Conservation (phyloP, 345 rosid species). For the Carallia brachiata region DNA sequence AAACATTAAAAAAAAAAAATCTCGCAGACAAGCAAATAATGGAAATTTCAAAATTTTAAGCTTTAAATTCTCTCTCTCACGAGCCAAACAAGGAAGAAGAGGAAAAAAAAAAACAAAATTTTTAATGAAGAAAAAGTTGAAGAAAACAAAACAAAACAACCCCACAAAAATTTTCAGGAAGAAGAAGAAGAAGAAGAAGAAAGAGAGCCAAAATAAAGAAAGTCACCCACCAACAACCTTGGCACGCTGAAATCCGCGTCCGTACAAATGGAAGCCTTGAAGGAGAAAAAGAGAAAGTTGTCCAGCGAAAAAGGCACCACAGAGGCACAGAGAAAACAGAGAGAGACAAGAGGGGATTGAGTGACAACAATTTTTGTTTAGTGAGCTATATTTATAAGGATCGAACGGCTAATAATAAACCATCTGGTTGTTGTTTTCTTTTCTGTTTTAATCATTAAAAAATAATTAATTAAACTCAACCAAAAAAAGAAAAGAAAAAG, state of each 20-base stretch:
- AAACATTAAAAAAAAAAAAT: neutral
- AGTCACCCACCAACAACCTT: neutral
- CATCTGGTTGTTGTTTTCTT: no score
- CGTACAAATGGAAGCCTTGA: neutral
- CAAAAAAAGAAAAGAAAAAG: no score
- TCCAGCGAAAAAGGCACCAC: no score
- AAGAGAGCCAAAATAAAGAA: neutral
- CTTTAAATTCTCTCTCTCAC: neutral
- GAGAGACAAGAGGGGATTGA: neutral
- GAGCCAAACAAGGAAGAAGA: neutral
- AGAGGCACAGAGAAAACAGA: no score
- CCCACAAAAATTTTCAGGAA: neutral
- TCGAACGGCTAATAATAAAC: neutral
- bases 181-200: neutral
- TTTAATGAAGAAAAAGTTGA: neutral
- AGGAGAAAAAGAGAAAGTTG: no score
- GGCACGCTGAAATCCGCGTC: neutral
- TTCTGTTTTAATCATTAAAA: no score
- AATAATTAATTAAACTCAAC: no score
- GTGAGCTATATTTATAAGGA: neutral
- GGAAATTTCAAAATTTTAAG: neutral
- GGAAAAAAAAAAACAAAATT: neutral
- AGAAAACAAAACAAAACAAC: neutral
- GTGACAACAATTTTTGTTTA: no score
- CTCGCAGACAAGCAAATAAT: neutral